Percentiles rank a stretch among this genome's conserved stretches.
phyloP scores from a whole-genome alignment of 805 yeast species.

The Saccharomycopsis selenospora region DNA sequence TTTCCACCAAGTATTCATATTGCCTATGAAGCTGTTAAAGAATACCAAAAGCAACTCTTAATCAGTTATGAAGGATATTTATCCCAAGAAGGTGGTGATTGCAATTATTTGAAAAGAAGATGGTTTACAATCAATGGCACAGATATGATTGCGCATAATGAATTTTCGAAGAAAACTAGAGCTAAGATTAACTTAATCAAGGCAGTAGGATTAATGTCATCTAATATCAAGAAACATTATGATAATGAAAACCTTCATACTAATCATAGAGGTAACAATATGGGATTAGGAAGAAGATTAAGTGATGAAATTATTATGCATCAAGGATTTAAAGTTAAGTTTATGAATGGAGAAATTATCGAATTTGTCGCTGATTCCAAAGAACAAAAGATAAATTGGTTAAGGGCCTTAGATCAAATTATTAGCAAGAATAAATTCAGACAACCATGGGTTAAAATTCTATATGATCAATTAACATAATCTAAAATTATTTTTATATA shows the following conservation, averaged over 20 bases:
- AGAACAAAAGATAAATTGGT: constrained; percentile 60
- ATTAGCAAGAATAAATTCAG: constrained; percentile 49
- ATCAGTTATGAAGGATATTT: constrained; percentile 56
- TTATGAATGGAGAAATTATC: constrained; percentile 74
- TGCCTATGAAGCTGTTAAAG: constrained; percentile 37
- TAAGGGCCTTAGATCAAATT: constrained; percentile 46
- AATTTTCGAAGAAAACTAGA: constrained; percentile 55
- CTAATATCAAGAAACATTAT: constrained; percentile 25
- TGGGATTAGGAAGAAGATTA: constrained; percentile 41
- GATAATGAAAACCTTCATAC: constrained; percentile 30
- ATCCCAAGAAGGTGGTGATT: constrained; percentile 90
- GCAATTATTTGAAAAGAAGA: constrained; percentile 64
- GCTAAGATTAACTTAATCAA: constrained; percentile 71
- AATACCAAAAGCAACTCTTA: constrained; percentile 31
- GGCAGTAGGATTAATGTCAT: constrained; percentile 36
- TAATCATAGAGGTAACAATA: constrained; percentile 26
- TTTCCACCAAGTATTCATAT: constrained; percentile 64
- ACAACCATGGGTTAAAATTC: constrained; percentile 53
- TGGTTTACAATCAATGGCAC: constrained; percentile 68
- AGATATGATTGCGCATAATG: constrained; percentile 70
- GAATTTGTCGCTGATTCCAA: constrained; percentile 78
- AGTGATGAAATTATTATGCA: constrained; percentile 65
- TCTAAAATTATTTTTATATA: no score
- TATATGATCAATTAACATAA: constrained; percentile 26
- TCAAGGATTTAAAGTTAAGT: constrained; percentile 67